phyloP scores from a whole-genome alignment of 495 filamentous ascomycete species.

The Daldinia decipiens region DNA sequence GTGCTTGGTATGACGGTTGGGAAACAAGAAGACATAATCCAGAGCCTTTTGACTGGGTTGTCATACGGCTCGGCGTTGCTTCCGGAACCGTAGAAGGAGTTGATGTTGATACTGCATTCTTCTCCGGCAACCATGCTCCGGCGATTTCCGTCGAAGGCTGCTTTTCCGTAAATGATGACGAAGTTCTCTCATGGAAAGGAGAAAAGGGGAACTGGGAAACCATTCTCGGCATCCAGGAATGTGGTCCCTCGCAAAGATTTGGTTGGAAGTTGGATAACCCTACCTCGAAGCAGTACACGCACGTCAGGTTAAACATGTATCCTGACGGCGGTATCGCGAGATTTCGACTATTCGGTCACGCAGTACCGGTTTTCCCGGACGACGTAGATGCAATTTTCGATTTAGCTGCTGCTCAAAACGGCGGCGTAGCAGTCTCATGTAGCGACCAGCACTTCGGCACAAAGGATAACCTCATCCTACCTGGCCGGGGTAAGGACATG shows the following conservation, averaged over 20 bases:
- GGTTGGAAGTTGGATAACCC: conserved; percentile 75
- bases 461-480: conserved; percentile 83
- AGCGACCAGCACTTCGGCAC: conserved; percentile 90
- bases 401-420: conserved; percentile 82
- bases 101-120: conserved; percentile 88
- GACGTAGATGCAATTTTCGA: conserved; percentile 75
- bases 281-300: conserved; percentile 76
- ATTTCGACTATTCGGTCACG: conserved; percentile 83
- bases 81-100: conserved; percentile 80
- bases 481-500: conserved; percentile 90
- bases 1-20: conserved; percentile 97
- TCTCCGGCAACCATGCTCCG: conserved; percentile 88
- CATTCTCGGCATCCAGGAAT: conserved; percentile 74
- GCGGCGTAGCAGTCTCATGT: conserved; percentile 77
- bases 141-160: conserved; percentile 84
- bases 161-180: conserved; percentile 68
- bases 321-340: conserved; percentile 94
- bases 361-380: conserved; percentile 74
- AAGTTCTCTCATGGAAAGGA: conserved; percentile 68
- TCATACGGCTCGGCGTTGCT: conserved; percentile 81
- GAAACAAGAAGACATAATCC: conserved; percentile 90
- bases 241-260: conserved; percentile 79
- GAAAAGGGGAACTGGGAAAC: conserved; percentile 72
- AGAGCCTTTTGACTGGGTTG: conserved; percentile 82
- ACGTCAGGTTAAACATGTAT: conserved; percentile 89